These are phyloP conservation scores for Suillus luteus DNA, from an alignment of 768 basidiomycete species.

Conservation along the genomic window DNA sequence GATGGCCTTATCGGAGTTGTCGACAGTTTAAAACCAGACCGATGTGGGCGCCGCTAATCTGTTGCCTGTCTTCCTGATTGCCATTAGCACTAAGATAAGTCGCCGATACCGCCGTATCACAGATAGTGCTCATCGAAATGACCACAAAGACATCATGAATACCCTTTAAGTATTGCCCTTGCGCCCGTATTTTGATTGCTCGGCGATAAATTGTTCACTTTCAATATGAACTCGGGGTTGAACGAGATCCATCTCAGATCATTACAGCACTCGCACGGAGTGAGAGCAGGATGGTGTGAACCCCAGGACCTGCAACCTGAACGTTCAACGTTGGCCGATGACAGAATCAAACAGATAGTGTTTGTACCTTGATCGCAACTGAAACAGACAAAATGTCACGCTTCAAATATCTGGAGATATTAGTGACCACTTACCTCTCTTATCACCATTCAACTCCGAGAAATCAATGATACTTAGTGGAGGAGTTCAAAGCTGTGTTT, in stretches of 20 bases:
- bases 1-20: slow-evolving; percentile 44
- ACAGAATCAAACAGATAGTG: not conserved
- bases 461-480: slow-evolving; percentile 40
- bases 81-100: not conserved
- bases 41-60: slow-evolving; percentile 42
- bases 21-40: slow-evolving; percentile 22
- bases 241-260: slow-evolving; percentile 56
- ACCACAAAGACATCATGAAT: not conserved
- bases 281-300: slow-evolving; percentile 44
- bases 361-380: not conserved
- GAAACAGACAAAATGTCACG: slow-evolving; percentile 40
- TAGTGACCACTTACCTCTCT: slow-evolving; percentile 28
- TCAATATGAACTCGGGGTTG: slow-evolving; percentile 58
- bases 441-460: slow-evolving; percentile 41
- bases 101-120: not conserved
- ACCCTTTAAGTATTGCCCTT: not conserved
- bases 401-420: slow-evolving; percentile 54
- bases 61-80: not conserved
- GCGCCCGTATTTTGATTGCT: slow-evolving; percentile 35
- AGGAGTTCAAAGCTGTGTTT: slow-evolving; percentile 48
- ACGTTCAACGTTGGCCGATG: not conserved
- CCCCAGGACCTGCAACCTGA: slow-evolving; percentile 10
- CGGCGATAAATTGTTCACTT: slow-evolving; percentile 48
- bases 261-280: slow-evolving; percentile 41
- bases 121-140: not conserved